Conservation (phyloP, 768 basidiomycete genomes). For the Termitomyces heimii region DNA sequence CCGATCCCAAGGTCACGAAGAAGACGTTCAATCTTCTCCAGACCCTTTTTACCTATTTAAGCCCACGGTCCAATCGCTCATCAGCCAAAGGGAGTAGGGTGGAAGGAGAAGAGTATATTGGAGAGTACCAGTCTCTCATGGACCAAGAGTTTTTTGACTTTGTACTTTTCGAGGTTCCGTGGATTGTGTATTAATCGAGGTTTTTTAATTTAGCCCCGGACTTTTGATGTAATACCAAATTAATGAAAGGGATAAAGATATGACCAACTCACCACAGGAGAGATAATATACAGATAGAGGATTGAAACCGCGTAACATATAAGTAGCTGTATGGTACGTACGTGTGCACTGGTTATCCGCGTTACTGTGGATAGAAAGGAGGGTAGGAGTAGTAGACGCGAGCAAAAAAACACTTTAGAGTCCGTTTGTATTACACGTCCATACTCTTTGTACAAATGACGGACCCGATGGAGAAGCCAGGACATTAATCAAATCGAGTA, state of each 20-base stretch:
- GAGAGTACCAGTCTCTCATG: slow-evolving; percentile 89
- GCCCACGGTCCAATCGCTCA: slow-evolving; percentile 55
- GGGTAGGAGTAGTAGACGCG: slow-evolving; percentile 8
- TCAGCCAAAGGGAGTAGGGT: slow-evolving; percentile 32
- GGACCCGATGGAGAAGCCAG: slow-evolving; percentile 2
- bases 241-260: slow-evolving; percentile 58
- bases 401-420: slow-evolving; percentile 6
- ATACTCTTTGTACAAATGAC: slow-evolving; percentile 15
- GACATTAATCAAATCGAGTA: slow-evolving; percentile 3
- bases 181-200: slow-evolving; percentile 60
- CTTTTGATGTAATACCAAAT: slow-evolving; percentile 35
- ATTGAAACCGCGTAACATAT: slow-evolving; percentile 32
- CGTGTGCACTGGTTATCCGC: slow-evolving; percentile 17
- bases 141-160: slow-evolving; percentile 97
- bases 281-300: slow-evolving; percentile 35
- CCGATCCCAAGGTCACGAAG: slow-evolving; percentile 80
- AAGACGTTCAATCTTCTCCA: slow-evolving; percentile 72
- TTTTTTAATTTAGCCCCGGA: slow-evolving; percentile 12
- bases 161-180: slow-evolving; percentile 89
- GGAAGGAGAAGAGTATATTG: slow-evolving; percentile 64
- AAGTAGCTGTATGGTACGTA: slow-evolving; percentile 17
- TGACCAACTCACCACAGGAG: slow-evolving; percentile 51
- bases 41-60: slow-evolving; percentile 74
- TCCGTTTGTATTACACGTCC: slow-evolving; percentile 17
- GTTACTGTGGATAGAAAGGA: slow-evolving; percentile 12